Evolutionary conservation across 2,329 filamentous ascomycete genomes (phyloP).

Genomic region (Trichophyton verrucosum): DNA sequence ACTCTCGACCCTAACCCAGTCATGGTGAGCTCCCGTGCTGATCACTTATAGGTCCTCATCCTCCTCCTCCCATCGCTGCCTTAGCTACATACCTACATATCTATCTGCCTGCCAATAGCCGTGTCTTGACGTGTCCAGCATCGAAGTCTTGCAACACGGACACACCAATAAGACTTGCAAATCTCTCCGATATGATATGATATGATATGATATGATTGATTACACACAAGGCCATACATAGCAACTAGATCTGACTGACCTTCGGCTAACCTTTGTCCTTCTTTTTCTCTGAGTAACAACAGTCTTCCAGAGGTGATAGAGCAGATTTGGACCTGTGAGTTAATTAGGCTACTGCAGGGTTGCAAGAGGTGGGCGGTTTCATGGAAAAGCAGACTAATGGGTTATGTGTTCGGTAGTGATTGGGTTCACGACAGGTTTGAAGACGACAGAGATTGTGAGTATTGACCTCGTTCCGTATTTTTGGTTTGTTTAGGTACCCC

Average conservation of each 20-base stretch:
- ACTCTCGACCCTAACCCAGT: no score
- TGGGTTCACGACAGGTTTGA: constrained; percentile 92
- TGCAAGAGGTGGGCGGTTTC: no score
- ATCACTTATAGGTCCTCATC: constrained; percentile 30
- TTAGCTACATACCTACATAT: not conserved
- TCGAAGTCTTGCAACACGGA: constrained; percentile 4
- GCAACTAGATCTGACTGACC: constrained; percentile 19
- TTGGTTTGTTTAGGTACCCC: constrained; percentile 1
- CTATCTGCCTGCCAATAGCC: constrained; percentile 15
- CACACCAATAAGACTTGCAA: not conserved
- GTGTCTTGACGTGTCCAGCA: constrained; percentile 13
- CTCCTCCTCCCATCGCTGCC: constrained; percentile 30
- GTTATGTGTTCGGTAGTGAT: constrained; percentile 44
- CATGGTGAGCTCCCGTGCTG: no score
- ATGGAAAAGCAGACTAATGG: not conserved
- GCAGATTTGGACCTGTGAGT: constrained; percentile 36
- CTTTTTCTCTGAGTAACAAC: constrained; percentile 23
- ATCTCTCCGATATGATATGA: not conserved
- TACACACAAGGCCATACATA: constrained; percentile 8
- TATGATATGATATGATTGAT: not conserved
- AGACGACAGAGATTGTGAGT: constrained; percentile 49
- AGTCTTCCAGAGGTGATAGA: constrained; percentile 35
- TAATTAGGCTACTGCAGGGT: not conserved
- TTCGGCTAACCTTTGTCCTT: constrained; percentile 33
- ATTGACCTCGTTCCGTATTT: constrained; percentile 3